These are phyloP conservation scores for Sporothrix mexicana DNA, from an alignment of 2,329 filamentous ascomycete species.

Conservation along the genomic window DNA sequence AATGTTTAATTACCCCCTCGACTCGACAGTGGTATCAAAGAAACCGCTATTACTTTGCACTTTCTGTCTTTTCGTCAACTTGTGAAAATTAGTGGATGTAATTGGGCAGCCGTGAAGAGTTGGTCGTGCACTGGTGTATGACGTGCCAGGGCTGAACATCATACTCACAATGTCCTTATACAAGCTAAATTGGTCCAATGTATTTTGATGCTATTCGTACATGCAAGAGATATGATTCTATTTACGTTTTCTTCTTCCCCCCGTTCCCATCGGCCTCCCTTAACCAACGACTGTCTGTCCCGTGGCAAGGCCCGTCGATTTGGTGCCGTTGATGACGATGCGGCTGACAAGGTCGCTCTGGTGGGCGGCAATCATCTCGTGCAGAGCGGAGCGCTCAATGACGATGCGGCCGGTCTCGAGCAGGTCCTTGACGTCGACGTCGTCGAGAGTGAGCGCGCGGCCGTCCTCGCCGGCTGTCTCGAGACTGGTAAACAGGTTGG, in stretches of 20 bases:
- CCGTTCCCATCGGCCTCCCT: not conserved
- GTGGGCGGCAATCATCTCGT: conserved; percentile 74
- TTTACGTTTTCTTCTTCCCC: not conserved
- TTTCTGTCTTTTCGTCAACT: not conserved
- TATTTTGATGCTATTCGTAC: conserved; percentile 21
- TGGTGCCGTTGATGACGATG: conserved; percentile 53
- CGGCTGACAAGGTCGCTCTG: conserved; percentile 66
- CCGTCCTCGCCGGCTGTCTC: conserved; percentile 69
- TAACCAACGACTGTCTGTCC: conserved; percentile 45
- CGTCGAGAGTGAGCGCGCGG: conserved; percentile 69
- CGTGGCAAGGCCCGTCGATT: conserved; percentile 44
- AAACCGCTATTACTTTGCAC: too few relatives aligned
- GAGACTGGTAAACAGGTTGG: conserved; percentile 70
- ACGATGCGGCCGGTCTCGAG: conserved; percentile 84
- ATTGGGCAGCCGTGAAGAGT: too few relatives aligned
- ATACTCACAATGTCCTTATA: too few relatives aligned
- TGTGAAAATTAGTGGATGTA: too few relatives aligned
- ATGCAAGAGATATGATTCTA: conserved; percentile 9
- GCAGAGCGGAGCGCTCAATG: conserved; percentile 81
- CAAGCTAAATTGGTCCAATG: not conserved
- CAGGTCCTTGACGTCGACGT: conserved; percentile 95
- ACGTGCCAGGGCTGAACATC: too few relatives aligned
- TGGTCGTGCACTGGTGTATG: too few relatives aligned
- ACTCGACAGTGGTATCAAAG: too few relatives aligned
- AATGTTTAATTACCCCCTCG: too few relatives aligned